Evolutionary conservation across 2,329 filamentous ascomycete species (phyloP).

Genomic region (Trichocomaceae sp.): DNA sequence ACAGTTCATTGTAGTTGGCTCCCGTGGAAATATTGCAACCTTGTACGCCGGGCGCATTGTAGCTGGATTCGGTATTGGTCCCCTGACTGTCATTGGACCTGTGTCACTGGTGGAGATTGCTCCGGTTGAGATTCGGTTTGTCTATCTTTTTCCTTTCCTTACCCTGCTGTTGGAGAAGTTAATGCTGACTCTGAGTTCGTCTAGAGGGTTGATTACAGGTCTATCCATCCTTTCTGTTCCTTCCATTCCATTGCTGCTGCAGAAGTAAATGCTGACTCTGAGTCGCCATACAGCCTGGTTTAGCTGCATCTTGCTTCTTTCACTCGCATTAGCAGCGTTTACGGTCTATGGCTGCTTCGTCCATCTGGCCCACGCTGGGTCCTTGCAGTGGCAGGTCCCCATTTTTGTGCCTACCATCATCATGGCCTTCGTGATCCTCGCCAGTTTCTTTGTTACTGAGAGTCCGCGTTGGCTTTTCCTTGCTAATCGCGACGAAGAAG

Average conservation of each 20-base stretch:
- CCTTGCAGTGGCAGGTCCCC: slow-evolving; percentile 30
- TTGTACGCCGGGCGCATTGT: slow-evolving; percentile 36
- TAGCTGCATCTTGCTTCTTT: slow-evolving; percentile 30
- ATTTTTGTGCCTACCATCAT: slow-evolving; percentile 27
- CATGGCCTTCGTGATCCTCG: slow-evolving; percentile 21
- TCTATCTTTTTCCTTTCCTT: too few species aligned
- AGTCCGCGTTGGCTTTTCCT: slow-evolving; percentile 33
- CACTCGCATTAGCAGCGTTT: slow-evolving; percentile 22
- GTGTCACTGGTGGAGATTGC: slow-evolving; percentile 38
- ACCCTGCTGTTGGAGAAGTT: too few species aligned
- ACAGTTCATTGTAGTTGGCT: slow-evolving; percentile 18
- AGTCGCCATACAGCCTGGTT: too few species aligned
- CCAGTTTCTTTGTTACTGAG: slow-evolving; percentile 29
- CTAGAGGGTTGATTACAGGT: too few species aligned
- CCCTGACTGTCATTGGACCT: slow-evolving; percentile 33
- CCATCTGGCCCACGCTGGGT: slow-evolving; percentile 20
- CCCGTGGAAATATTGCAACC: slow-evolving; percentile 17
- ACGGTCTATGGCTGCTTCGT: slow-evolving; percentile 29
- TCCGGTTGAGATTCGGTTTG: slow-evolving; percentile 36
- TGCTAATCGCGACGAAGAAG: slow-evolving; percentile 22
- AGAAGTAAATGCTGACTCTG: too few species aligned
- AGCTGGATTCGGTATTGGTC: slow-evolving; percentile 34
- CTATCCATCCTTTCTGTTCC: too few species aligned
- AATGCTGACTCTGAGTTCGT: too few species aligned
- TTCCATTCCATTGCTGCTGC: too few species aligned